Conservation (phyloP, 768 basidiomycete genomes). For the Calocera cornea region DNA sequence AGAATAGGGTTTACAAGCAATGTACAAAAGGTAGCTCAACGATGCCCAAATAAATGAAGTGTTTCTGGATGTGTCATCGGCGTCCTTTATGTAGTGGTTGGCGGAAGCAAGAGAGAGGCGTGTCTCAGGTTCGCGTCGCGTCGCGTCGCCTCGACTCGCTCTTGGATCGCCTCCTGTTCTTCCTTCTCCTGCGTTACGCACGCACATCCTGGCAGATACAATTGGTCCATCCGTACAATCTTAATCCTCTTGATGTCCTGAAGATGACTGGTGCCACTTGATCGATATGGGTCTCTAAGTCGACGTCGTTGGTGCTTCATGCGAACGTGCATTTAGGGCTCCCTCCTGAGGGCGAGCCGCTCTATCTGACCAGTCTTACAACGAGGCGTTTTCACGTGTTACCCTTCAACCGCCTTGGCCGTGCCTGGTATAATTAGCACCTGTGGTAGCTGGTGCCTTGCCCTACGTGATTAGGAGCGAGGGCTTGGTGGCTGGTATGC, state of each 20-base stretch:
- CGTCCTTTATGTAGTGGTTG: no score
- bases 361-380: background rate
- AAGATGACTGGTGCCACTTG: background rate
- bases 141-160: no score
- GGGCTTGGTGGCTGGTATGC: background rate
- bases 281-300: background rate
- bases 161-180: no score
- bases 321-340: background rate
- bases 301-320: background rate
- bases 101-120: no score
- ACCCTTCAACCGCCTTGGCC: no score
- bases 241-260: no score
- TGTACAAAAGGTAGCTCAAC: conserved; percentile 1
- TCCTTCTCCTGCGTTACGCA: no score
- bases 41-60: background rate
- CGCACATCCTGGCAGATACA: no score
- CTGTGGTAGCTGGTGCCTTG: background rate
- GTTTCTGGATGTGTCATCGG: background rate
- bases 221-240: no score
- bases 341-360: background rate
- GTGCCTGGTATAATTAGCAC: background rate
- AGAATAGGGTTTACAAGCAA: background rate
- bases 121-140: no score
- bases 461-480: background rate
- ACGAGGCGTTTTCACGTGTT: no score